Evolutionary conservation across 2,329 filamentous ascomycete species (phyloP).

Genomic region (Plenodomus biglobosus): DNA sequence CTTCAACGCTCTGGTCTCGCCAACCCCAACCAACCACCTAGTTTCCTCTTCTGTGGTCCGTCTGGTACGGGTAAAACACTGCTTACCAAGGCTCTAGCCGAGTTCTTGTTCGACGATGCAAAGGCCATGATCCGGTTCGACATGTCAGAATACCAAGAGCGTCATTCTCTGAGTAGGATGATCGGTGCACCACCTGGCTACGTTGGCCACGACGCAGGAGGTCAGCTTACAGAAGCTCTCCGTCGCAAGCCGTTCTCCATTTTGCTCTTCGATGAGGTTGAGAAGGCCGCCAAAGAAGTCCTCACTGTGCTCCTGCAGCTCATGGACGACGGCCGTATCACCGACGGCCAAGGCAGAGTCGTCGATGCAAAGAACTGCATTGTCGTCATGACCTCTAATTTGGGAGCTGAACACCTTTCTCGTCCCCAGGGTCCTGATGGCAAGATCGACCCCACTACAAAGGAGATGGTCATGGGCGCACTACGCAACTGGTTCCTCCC

Average conservation of each 20-base stretch:
- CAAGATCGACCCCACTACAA: conserved; percentile 79
- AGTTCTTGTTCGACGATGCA: conserved; percentile 96
- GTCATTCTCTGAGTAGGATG: conserved; percentile 93
- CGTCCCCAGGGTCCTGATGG: conserved; percentile 77
- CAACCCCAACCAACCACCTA: conserved; percentile 96
- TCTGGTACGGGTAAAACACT: conserved; percentile 98
- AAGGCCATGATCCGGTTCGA: conserved; percentile 99
- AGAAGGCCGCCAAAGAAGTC: conserved; percentile 98
- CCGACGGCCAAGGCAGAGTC: conserved; percentile 92
- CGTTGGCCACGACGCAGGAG: conserved; percentile 92
- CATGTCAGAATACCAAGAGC: conserved; percentile 99
- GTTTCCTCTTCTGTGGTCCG: conserved; percentile 97
- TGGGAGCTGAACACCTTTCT: conserved; percentile 91
- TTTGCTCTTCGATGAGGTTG: conserved; percentile 94
- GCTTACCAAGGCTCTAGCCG: conserved; percentile 92
- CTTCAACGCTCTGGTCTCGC: conserved; percentile 90
- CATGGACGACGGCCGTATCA: conserved; percentile 98
- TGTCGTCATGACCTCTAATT: conserved; percentile 97
- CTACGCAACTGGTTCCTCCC: conserved; percentile 96
- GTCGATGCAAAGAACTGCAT: conserved; percentile 98
- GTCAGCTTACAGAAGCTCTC: conserved; percentile 91
- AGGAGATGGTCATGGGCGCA: conserved; percentile 85
- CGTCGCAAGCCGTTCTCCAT: conserved; percentile 97
- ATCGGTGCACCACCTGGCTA: conserved; percentile 97
- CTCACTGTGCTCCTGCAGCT: conserved; percentile 97